These are phyloP conservation scores for Mycena capillaripes DNA, from an alignment of 768 basidiomycete genomes.

Conservation along the genomic window DNA sequence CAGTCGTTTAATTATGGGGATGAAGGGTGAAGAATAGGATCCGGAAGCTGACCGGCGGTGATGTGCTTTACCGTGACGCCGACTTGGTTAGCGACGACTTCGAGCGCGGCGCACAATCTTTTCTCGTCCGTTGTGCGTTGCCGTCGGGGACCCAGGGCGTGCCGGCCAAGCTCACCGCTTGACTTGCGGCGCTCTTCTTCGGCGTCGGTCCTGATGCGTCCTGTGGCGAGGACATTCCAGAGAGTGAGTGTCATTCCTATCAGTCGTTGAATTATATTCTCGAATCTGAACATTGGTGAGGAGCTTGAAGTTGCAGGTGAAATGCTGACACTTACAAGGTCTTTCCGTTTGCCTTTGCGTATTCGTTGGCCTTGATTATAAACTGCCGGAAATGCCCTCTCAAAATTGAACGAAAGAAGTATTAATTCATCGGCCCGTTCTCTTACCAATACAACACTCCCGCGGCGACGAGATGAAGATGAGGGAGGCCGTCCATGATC, in stretches of 20 bases:
- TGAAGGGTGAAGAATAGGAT: neutral
- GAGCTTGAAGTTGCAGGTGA: conserved; percentile 55
- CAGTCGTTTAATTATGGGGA: neutral
- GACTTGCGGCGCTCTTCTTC: conserved; percentile 45
- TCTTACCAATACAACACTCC: conserved; percentile 55
- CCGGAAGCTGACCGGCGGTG: conserved; percentile 28
- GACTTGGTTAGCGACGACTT: conserved; percentile 55
- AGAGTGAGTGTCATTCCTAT: conserved; percentile 53
- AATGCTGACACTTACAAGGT: conserved; percentile 45
- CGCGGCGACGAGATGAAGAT: conserved; percentile 56
- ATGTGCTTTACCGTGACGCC: conserved; percentile 51
- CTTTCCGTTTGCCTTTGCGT: conserved; percentile 56
- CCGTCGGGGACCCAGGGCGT: conserved; percentile 43
- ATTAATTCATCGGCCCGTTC: neutral
- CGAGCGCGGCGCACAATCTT: conserved; percentile 49
- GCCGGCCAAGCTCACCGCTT: conserved; percentile 56
- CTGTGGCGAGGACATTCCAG: conserved; percentile 49
- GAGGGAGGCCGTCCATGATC: conserved; percentile 60
- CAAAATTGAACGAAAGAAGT: neutral
- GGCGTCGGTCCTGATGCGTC: conserved; percentile 43
- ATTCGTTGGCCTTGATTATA: conserved; percentile 55
- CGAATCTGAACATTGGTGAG: conserved; percentile 49
- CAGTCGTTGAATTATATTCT: neutral
- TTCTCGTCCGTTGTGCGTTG: conserved; percentile 50
- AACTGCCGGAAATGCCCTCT: conserved; percentile 49